Conservation (phyloP, 2,329 filamentous ascomycete genomes). For the Penicillium sp. region DNA sequence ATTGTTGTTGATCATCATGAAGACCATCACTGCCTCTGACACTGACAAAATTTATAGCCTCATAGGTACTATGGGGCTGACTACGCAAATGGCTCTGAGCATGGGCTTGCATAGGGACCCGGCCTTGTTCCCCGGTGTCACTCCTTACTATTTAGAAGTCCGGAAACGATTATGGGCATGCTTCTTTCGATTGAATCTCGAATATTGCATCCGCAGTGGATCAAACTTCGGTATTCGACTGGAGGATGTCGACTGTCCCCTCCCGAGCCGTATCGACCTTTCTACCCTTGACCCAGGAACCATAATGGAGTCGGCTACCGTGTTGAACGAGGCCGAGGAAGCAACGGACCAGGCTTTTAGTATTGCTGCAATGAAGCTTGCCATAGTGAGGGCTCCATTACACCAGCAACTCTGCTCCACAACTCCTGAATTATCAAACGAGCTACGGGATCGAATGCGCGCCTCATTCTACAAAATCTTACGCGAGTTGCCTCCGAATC, state of each 20-base stretch:
- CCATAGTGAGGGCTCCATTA: not conserved
- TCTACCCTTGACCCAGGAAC: not conserved
- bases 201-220: not conserved
- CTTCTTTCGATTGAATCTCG: not conserved
- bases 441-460: not conserved
- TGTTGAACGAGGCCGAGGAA: not conserved
- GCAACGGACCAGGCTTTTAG: not conserved
- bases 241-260: not conserved
- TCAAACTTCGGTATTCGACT: not conserved
- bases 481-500: not conserved
- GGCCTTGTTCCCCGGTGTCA: not conserved
- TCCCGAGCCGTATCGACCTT: not conserved
- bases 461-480: not conserved
- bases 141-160: not conserved
- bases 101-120: not conserved
- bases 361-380: not conserved
- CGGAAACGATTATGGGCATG: not conserved
- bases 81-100: not conserved
- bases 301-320: not conserved
- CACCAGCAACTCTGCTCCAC: not conserved
- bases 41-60: not conserved
- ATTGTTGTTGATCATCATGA: not conserved
- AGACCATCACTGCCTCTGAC: not conserved
- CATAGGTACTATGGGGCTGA: not conserved
- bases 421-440: constrained; percentile 1